These are phyloP conservation scores for Hortiboletus campestris DNA, from an alignment of 768 basidiomycete genomes.

Conservation along the genomic window DNA sequence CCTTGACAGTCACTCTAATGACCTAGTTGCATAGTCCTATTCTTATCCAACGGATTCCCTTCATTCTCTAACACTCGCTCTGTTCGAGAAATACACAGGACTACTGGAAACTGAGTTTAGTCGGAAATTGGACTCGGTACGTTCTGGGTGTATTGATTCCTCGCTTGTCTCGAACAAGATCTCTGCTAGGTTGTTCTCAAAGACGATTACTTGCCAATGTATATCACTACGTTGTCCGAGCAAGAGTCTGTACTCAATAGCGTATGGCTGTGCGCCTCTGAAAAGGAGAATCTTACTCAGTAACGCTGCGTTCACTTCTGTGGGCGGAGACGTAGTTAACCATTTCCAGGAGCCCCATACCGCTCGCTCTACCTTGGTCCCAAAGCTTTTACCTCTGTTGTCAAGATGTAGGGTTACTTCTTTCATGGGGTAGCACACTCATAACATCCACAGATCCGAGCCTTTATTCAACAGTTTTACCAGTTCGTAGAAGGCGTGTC, in stretches of 20 bases:
- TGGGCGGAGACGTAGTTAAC: background rate
- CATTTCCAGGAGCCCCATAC: slow-evolving; percentile 53
- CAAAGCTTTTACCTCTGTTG: slow-evolving; percentile 94
- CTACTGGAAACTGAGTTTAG: slow-evolving; percentile 82
- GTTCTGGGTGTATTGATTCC: slow-evolving; percentile 16
- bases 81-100: slow-evolving; percentile 88
- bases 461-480: slow-evolving; percentile 93
- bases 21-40: slow-evolving; percentile 57
- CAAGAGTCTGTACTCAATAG: slow-evolving; percentile 71
- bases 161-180: background rate
- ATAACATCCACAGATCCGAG: slow-evolving; percentile 58
- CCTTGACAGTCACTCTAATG: background rate
- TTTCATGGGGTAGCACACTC: background rate
- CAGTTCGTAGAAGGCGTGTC: slow-evolving; percentile 94
- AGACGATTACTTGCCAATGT: slow-evolving; percentile 91
- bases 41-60: slow-evolving; percentile 82
- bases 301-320: slow-evolving; percentile 25
- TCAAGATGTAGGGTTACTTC: slow-evolving; percentile 58
- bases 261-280: slow-evolving; percentile 77
- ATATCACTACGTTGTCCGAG: slow-evolving; percentile 57
- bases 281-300: slow-evolving; percentile 59
- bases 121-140: slow-evolving; percentile 75
- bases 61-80: slow-evolving; percentile 76
- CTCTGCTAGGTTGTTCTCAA: slow-evolving; percentile 66
- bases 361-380: slow-evolving; percentile 87